Evolutionary conservation across 257 asterid genomes (phyloP), one percentile per base, ranked within the genome.

Genomic region (Nicotiana undulata): DNA sequence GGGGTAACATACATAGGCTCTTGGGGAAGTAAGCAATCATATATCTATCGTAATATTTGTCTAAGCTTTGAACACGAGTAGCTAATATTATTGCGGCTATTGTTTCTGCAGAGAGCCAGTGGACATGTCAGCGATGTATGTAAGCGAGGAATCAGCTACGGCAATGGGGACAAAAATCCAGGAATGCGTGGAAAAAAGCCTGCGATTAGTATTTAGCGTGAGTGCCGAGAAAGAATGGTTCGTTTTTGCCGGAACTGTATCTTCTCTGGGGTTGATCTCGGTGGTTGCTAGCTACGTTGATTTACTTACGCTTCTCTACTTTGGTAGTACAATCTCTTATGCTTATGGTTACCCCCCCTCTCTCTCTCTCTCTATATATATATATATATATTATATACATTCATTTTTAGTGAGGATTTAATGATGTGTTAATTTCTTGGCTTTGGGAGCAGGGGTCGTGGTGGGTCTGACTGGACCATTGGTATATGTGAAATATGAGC

Each of bases 1-100:
- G 91, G 91, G 94, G 91, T 17, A 85, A 34, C 59, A 68, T 88
- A 53, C 88, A 87, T 61, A 84, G 92, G 82, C 80, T 90, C 79
- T 60, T 94, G 60, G 85, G 88, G 16, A 89, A 64, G 97, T 93
- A 90, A 40, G 46, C 46, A 40, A 26, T 26, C 28, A 26, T 26
- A 26, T 26, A n/a, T n/a, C 28, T 26, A 26, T 26, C 28, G 28
- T 26, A n/a, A n/a, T n/a, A n/a, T n/a, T n/a, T n/a, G n/a, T n/a
- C n/a, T n/a, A n/a, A n/a, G n/a, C 2, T 6, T 9, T 17, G 52
- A 34, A 18, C 55, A 37, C 0, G 31, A 67, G 9, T 34, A 34
- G 7, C n/a, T n/a, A n/a, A n/a, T n/a, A n/a, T n/a, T n/a, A n/a
- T n/a, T n/a, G n/a, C n/a, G n/a, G n/a, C n/a, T n/a, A n/a, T n/a